Base-by-base conservation (phyloP, 2,329 filamentous ascomycete species). In the Chrysosporium keratinophilum region DNA sequence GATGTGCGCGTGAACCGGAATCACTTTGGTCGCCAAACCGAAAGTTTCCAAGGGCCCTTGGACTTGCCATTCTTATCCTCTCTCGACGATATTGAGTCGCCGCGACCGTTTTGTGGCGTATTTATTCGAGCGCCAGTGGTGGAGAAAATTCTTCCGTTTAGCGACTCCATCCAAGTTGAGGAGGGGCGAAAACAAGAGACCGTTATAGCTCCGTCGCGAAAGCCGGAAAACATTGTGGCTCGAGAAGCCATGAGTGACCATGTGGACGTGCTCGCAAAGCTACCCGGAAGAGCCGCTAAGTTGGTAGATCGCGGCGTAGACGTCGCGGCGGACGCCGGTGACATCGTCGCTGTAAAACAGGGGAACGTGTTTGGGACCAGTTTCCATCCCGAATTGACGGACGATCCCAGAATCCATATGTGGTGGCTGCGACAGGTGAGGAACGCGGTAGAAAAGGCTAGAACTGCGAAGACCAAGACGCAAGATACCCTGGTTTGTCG, bases 41-140 rank as follows among this genome's bases (percentile, higher is more conserved):
- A 97, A 71, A 94, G 87, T 65, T 97, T 97, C 69, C 82, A 93
- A 63, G 82, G 85, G 0, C 78, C 82, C 45, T 69, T 96, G 33
- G 71, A 84, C 12, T 73, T 96, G 20, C 81, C 84, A 0, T 94
- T 95, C 63, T 72, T 95, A 4, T 60, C 60, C 54, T 43, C 61
- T 56, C 37, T 58, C 62, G 59, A 65, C 12, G 61, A 66, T 48
- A 44, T 54, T 1, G 57, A 59, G n/a, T 57, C 58, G n/a, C 11
- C 49, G 11, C 17, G 59, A 11, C 78, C 80, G 0, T 97, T 94
- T 65, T 81, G 82, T 1, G 88, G 84, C 1, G 85, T 97, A 33
- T 98, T 98, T 69, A 98, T 98, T 63, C 80, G 93, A 7, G 93
- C 93, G 0, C 93, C 93, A 0, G 85, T 97, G 0, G 91, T 98